These are phyloP conservation scores for Gonium pectorale DNA, from an alignment of 139 green algal genomes.

Conservation along the genomic window DNA sequence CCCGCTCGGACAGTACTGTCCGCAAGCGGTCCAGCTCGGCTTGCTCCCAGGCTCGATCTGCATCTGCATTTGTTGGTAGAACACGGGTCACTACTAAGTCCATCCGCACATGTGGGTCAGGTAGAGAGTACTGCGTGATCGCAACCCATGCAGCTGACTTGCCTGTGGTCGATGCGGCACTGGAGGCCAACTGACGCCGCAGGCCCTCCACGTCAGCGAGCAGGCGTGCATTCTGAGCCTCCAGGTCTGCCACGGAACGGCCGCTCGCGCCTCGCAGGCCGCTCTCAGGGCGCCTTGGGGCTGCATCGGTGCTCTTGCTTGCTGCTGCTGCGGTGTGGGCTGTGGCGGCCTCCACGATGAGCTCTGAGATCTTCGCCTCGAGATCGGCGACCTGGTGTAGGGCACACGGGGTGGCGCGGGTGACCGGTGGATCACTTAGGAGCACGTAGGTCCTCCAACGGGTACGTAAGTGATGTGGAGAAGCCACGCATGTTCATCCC, in stretches of 20 bases:
- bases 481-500: too few relatives aligned
- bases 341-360: neutral
- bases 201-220: neutral
- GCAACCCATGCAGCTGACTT: neutral
- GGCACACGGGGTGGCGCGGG: too few relatives aligned
- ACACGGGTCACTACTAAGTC: too few relatives aligned
- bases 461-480: too few relatives aligned
- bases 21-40: conserved; percentile 55
- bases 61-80: too few relatives aligned
- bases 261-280: too few relatives aligned
- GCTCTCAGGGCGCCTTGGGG: too few relatives aligned
- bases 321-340: neutral
- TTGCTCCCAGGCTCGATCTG: conserved; percentile 21
- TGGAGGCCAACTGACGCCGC: neutral
- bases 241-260: conserved; percentile 2
- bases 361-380: neutral
- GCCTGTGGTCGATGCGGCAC: neutral
- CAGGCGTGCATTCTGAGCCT: conserved; percentile 13
- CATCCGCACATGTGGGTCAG: too few relatives aligned
- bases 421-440: too few relatives aligned
- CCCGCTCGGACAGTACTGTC: conserved; percentile 55
- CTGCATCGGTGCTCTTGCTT: neutral
- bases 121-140: neutral
- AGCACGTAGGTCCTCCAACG: too few relatives aligned
- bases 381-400: conserved; percentile 19